Percentiles rank a stretch among this genome's conserved stretches.
These are phyloP conservation scores for Cytospora mali DNA, from an alignment of 2,329 filamentous ascomycete genomes.

Conservation along the genomic window DNA sequence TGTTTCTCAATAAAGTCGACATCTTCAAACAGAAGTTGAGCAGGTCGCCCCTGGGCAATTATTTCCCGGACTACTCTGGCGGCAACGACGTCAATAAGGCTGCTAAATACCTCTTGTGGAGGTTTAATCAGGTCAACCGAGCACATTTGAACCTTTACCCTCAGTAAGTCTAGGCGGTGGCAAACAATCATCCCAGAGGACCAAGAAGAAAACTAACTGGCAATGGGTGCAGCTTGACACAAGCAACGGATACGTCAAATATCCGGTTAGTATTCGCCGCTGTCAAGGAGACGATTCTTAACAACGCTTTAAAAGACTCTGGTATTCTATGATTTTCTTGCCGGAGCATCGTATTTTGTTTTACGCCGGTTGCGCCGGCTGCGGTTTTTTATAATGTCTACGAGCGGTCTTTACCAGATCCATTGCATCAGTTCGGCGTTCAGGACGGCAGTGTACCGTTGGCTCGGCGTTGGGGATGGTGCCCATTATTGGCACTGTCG, in stretches of 20 bases:
- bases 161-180: slow-evolving; percentile 68
- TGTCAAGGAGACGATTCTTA: slow-evolving; percentile 97
- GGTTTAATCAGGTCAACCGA: slow-evolving; percentile 97
- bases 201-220: slow-evolving; percentile 32
- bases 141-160: slow-evolving; percentile 96
- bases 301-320: slow-evolving; percentile 97
- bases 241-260: slow-evolving; percentile 98
- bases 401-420: slow-evolving; percentile 27
- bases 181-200: not conserved
- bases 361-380: slow-evolving; percentile 15
- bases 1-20: slow-evolving; percentile 99
- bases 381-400: slow-evolving; percentile 24
- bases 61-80: slow-evolving; percentile 97
- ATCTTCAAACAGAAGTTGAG: slow-evolving; percentile 94
- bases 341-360: slow-evolving; percentile 14
- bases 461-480: slow-evolving; percentile 24
- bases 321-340: slow-evolving; percentile 75
- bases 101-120: slow-evolving; percentile 96
- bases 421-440: slow-evolving; percentile 29
- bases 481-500: slow-evolving; percentile 4
- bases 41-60: slow-evolving; percentile 86
- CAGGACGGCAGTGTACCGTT: slow-evolving; percentile 20
- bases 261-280: slow-evolving; percentile 97
- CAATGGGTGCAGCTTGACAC: slow-evolving; percentile 71
- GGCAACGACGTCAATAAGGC: slow-evolving; percentile 98